Conservation (phyloP, 2,329 filamentous ascomycete species). For the Lasiodiplodia gonubiensis region DNA sequence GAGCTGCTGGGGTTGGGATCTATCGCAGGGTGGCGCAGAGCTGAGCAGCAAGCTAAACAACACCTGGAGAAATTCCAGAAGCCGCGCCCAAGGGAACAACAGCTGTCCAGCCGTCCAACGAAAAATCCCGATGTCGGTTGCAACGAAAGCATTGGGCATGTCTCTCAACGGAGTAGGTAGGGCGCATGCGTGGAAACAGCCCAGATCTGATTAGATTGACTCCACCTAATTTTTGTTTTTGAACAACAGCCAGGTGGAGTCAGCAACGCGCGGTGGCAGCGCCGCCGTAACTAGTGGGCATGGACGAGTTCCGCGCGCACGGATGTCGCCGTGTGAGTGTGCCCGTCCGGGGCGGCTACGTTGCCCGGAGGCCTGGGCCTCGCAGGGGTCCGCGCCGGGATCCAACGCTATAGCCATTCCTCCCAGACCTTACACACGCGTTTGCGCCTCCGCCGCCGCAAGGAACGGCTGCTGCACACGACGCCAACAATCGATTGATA, state of each 20-base stretch:
- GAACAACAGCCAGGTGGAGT: neutral
- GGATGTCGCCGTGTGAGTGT: neutral
- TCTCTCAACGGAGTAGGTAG: neutral
- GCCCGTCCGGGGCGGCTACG: neutral
- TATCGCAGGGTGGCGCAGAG: neutral
- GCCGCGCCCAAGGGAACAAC: neutral
- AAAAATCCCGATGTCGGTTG: constrained; percentile 1
- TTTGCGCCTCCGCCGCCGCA: neutral
- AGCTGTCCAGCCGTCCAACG: neutral
- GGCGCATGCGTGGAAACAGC: neutral
- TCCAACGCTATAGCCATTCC: neutral
- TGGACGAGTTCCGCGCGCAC: neutral
- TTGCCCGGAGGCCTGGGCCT: neutral
- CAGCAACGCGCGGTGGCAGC: neutral
- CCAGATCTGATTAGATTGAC: constrained; percentile 7
- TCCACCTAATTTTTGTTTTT: neutral
- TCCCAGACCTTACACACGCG: neutral
- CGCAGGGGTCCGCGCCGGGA: neutral
- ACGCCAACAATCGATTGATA: neutral
- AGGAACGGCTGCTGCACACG: neutral
- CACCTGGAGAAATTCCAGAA: neutral
- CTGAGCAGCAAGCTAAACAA: neutral
- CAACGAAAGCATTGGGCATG: neutral
- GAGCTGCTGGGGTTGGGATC: neutral
- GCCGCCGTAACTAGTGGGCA: neutral